Base-by-base conservation (phyloP, 805 yeast species). In the Yarrowia sp. region DNA sequence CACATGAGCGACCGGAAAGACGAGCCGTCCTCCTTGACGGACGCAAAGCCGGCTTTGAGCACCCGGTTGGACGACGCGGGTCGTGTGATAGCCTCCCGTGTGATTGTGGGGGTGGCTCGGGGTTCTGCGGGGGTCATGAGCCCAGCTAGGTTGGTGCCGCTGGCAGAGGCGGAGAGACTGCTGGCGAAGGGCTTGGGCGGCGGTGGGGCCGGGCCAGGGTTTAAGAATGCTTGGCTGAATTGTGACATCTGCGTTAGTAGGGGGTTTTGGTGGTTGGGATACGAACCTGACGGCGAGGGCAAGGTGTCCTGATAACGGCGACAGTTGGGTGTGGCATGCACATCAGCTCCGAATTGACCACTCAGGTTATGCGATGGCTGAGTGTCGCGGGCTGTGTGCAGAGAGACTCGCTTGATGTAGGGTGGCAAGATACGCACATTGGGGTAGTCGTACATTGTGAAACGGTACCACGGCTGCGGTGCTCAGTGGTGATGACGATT, bases 11-110 rank as follows among this genome's bases (percentile, higher is more conserved):
- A 84, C 68, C 90, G 83, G 67, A 93, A 78, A 14, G 69, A 63
- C 33, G 71, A 67, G 58, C 98, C 97, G 70, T 93, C 98, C 70
- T 93, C 98, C 74, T 90, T 92, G 66, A 91, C 86, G 64, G 89
- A 89, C 22, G 91, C 92, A 96, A 97, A 92, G 0, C 98, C 97
- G 66, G 84, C 81, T 66, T 83, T 71, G 16, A 71, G 66, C 16
- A 41, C 38, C 12, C 46, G 35, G 61, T 54, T 54, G 21, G 61
- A 54, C 19, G 58, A 33, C n/a, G 58, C 58, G 11, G 58, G 58
- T 6, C 56, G 58, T 4, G 30, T 51, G 58, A 33, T 51, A 22
- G 41, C 58, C 11, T 51, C 41, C 4, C 58, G 22, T 3, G 58
- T 51, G 58, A 51, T 22, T 8, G 58, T 33, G 58, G 41, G 30